Percentiles rank a stretch among this genome's conserved stretches.
Conservation (phyloP, 345 rosid species). For the Citrus unshiu region DNA sequence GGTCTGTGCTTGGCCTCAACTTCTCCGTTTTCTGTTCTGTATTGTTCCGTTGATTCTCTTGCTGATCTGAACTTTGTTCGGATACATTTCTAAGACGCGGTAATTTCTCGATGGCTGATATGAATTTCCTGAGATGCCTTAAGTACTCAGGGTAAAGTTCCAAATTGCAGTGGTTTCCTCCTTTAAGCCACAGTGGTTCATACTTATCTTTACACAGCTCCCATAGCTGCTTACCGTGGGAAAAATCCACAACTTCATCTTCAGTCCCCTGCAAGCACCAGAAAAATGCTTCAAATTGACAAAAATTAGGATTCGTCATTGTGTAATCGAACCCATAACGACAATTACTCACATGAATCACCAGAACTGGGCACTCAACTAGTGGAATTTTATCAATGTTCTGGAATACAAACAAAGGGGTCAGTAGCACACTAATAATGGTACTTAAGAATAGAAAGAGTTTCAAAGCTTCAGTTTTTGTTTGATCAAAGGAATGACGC, state of each 20-base stretch:
- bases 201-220: constrained; percentile 80
- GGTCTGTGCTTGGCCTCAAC: constrained; percentile 33
- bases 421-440: not conserved
- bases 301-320: not conserved
- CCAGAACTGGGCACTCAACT: constrained; percentile 77
- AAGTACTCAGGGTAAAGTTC: constrained; percentile 78
- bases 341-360: constrained; percentile 68
- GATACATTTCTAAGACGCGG: constrained; percentile 27
- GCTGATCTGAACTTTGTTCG: constrained; percentile 22
- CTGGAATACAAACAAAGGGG: constrained; percentile 31
- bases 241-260: constrained; percentile 73
- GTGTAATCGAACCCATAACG: not conserved
- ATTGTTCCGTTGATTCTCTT: constrained; percentile 13
- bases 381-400: constrained; percentile 79
- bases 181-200: constrained; percentile 87
- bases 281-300: not conserved
- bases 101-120: constrained; percentile 65
- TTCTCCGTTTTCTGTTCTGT: constrained; percentile 22
- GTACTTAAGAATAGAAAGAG: not conserved
- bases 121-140: constrained; percentile 69
- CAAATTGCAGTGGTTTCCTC: constrained; percentile 79
- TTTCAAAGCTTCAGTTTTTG: not conserved
- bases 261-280: constrained; percentile 61
- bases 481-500: not conserved
- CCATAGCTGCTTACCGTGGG: constrained; percentile 89